phyloP scores from a whole-genome alignment of 169 alveolate species.

The Plasmodium berghei region DNA sequence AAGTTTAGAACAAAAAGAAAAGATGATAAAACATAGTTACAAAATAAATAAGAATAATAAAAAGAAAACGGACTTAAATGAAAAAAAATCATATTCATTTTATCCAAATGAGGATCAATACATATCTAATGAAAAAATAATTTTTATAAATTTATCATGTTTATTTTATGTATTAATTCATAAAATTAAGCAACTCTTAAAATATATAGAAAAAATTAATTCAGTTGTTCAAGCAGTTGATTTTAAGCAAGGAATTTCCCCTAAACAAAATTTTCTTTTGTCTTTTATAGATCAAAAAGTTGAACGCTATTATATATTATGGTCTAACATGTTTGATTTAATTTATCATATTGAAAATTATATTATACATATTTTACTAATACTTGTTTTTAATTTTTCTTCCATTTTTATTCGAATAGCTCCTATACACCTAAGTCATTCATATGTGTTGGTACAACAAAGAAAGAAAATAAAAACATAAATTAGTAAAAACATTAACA shows the following conservation, averaged over 20 bases:
- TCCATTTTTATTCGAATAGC: slow-evolving; percentile 41
- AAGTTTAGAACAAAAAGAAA: too few relatives aligned
- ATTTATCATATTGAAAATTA: slow-evolving; percentile 62
- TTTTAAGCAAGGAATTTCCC: slow-evolving; percentile 44
- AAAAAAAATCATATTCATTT: too few relatives aligned
- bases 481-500: not conserved
- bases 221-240: slow-evolving; percentile 41
- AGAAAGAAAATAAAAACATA: not conserved
- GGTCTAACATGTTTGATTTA: slow-evolving; percentile 66
- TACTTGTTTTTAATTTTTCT: slow-evolving; percentile 22
- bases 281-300: slow-evolving; percentile 54
- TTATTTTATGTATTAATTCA: slow-evolving; percentile 26
- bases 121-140: slow-evolving; percentile 24
- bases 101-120: not conserved
- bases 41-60: too few relatives aligned
- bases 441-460: slow-evolving; percentile 1
- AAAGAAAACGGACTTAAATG: too few relatives aligned
- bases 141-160: slow-evolving; percentile 61
- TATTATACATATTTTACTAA: slow-evolving; percentile 25
- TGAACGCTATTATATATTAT: slow-evolving; percentile 58
- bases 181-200: slow-evolving; percentile 30
- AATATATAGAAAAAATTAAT: slow-evolving; percentile 62
- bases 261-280: slow-evolving; percentile 24
- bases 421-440: slow-evolving; percentile 42
- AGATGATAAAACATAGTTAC: too few relatives aligned